Percentiles rank a stretch among this genome's conserved stretches.
Conservation (phyloP, 495 filamentous ascomycete species). For the Mytilinidion resinicola region DNA sequence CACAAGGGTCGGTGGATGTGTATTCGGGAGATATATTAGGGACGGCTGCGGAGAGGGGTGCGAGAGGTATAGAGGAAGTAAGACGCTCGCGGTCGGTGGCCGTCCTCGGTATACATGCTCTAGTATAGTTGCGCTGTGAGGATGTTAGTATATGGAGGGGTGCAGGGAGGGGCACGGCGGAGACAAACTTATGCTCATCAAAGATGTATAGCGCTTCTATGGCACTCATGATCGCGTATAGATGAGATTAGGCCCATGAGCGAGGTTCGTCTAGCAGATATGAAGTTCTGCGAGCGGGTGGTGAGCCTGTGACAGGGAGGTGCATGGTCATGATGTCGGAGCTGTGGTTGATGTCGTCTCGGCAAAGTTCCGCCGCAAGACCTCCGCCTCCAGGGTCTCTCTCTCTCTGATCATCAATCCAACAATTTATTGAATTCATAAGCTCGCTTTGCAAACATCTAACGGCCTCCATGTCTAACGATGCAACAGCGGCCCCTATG, state of each 20-base stretch:
- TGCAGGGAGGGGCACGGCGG: not conserved
- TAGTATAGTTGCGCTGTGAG: constrained; percentile 54
- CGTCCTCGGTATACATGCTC: constrained; percentile 66
- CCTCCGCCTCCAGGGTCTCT: not conserved
- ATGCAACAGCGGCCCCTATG: not conserved
- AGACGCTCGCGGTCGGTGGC: constrained; percentile 65
- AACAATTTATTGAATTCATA: no score
- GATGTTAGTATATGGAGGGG: not conserved
- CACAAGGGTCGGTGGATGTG: constrained; percentile 78
- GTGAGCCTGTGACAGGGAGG: not conserved
- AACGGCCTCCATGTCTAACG: not conserved
- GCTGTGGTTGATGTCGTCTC: not conserved
- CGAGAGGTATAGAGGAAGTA: constrained; percentile 82
- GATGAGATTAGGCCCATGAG: not conserved
- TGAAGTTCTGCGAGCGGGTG: not conserved
- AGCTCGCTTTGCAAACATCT: no score
- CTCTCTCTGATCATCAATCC: not conserved
- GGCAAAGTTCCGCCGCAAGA: constrained; percentile 1
- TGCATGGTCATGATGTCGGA: not conserved
- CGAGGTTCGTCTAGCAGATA: not conserved
- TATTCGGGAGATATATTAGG: constrained; percentile 73
- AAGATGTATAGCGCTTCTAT: constrained; percentile 96
- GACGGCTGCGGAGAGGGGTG: constrained; percentile 79
- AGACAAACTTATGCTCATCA: constrained; percentile 76
- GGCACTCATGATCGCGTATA: constrained; percentile 44